Conservation (phyloP, 2,329 filamentous ascomycete genomes). For the Colletotrichum somersetense region DNA sequence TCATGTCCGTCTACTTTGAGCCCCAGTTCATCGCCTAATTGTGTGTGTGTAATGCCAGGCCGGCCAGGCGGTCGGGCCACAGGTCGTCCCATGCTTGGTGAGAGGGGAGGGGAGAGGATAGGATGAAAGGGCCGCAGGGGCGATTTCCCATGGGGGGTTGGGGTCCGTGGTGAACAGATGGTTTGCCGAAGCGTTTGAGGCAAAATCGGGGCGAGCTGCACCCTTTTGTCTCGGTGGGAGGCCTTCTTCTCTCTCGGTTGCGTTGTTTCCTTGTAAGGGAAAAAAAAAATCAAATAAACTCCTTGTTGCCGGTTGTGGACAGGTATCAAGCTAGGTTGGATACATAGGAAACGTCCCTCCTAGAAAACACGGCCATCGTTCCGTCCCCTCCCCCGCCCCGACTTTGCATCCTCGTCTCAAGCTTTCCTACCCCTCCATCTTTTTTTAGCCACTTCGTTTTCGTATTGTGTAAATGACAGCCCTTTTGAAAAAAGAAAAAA, state of each 20-base stretch:
- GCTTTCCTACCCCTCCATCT: background rate
- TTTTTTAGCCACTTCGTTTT: background rate
- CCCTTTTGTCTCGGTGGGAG: background rate
- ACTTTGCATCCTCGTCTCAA: background rate
- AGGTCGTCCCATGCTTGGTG: background rate
- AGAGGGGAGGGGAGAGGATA: background rate
- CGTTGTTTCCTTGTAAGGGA: background rate
- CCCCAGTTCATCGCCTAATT: conserved; percentile 46
- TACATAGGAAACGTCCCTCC: conserved; percentile 13
- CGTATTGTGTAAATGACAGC: background rate
- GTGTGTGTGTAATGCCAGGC: conserved; percentile 11
- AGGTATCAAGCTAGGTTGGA: conserved; percentile 39
- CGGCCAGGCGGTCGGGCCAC: background rate
- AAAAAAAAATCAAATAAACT: conserved; percentile 3
- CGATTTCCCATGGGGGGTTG: background rate
- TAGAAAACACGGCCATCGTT: background rate
- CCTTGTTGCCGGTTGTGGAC: conserved; percentile 33
- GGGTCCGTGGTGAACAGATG: background rate
- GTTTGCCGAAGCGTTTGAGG: conserved; percentile 1
- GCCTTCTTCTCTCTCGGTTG: background rate
- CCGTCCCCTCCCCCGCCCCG: background rate
- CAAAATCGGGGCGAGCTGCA: background rate
- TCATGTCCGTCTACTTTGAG: conserved; percentile 58
- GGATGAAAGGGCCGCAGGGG: background rate
- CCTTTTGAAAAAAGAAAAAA: background rate